Base-by-base conservation (phyloP, 192 early-diverging fungal species). In the Backusella liffmaniae region DNA sequence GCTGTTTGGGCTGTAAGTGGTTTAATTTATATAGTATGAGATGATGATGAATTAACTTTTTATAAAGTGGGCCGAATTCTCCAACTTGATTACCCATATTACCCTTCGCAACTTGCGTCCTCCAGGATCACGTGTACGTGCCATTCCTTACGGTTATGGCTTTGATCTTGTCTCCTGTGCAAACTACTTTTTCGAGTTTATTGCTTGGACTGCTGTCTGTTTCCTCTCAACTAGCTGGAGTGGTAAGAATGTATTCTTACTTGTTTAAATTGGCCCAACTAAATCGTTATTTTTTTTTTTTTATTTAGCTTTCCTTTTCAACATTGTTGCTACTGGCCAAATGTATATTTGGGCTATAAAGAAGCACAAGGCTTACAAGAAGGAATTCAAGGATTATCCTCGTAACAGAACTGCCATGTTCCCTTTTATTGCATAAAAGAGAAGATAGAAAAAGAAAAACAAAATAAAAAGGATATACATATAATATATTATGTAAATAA, bases 341-440 rank as follows among this genome's bases (percentile, higher is more conserved):
- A 98, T 98, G 97, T 94, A 93, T 75, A 32, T 93, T 9, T 99
- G 97, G 97, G 97, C 97, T 4, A 75, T 96, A 78, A 99, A 99
- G 89, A 99, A 99, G 88, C 96, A 97, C 86, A 90, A 89, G 75
- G 86, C 88, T 66, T 99, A 99, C 81, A 86, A 83, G 74, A 92
- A 92, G 77, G 97, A 99, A 82, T 99, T 99, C 86, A 87, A 89
- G 6, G 89, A 92, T 76, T 99, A 97, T 74, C 97, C 97, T 56
- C 90, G 89, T 77, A 89, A 89, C 69, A 90, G 97, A 79, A 95
- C 92, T 80, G 87, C 91, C 49, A 86, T 95, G 81, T 83, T 95
- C 79, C 92, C 94, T 29, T 89, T 92, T 74, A 66, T 94, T 37
- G 79, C 84, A 65, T 92, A 86, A 84, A 62, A 18, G 12, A 26